These are phyloP conservation scores for Toxoplasma gondii DNA, from an alignment of 169 alveolate genomes.

Conservation along the genomic window DNA sequence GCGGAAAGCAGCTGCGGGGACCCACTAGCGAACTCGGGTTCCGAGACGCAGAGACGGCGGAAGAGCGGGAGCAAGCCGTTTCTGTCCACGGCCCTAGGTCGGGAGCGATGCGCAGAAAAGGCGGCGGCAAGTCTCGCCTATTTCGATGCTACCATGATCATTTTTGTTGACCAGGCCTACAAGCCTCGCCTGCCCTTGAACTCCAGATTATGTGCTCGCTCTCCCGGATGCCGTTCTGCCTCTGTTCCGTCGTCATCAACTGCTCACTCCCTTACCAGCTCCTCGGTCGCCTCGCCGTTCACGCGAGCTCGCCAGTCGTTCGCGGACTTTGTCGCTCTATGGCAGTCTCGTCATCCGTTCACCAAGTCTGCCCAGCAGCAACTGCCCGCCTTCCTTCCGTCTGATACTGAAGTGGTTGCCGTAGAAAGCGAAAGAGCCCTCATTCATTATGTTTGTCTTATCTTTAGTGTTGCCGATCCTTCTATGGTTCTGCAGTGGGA, in stretches of 20 bases:
- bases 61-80: neutral
- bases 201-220: neutral
- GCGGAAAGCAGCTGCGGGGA: neutral
- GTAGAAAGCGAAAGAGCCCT: conserved; percentile 54
- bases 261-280: neutral
- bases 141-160: neutral
- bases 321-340: neutral
- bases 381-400: neutral
- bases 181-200: conserved; percentile 6
- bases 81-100: neutral
- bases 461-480: conserved; percentile 53
- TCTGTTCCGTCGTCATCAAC: neutral
- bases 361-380: neutral
- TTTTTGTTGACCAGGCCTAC: conserved; percentile 16
- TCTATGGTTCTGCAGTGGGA: conserved; percentile 65
- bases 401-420: neutral
- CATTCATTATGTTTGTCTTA: conserved; percentile 36
- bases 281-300: neutral
- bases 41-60: neutral
- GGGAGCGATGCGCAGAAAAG: neutral
- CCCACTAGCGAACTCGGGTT: neutral
- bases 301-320: neutral
- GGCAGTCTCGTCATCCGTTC: conserved; percentile 9
- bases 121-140: neutral
- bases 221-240: neutral